These are phyloP conservation scores for Glycine tomentella DNA, from an alignment of 306 rosid species.

Conservation along the genomic window DNA sequence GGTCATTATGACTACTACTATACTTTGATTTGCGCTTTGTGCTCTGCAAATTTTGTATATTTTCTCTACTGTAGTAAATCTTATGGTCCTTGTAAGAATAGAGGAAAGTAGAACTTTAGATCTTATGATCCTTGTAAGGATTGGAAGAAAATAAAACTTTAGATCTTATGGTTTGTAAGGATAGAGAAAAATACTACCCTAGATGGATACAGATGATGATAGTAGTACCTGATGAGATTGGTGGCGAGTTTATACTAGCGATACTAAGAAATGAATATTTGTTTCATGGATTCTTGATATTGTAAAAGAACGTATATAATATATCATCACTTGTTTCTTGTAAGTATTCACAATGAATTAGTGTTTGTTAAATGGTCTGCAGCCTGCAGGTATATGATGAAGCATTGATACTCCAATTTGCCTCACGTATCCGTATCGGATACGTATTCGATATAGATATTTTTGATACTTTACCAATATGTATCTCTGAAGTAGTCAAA, in stretches of 20 bases:
- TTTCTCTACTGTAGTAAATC: slow-evolving; percentile 47
- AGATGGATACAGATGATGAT: background rate
- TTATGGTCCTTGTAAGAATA: slow-evolving; percentile 43
- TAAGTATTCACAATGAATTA: background rate
- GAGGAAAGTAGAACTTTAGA: slow-evolving; percentile 25
- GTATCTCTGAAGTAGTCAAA: too few relatives aligned
- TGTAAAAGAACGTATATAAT: background rate
- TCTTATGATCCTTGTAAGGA: background rate
- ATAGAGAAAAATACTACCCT: background rate
- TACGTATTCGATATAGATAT: too few relatives aligned
- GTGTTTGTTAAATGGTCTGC: background rate
- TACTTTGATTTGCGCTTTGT: slow-evolving; percentile 33
- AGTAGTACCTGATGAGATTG: background rate
- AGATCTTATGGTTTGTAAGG: too few relatives aligned
- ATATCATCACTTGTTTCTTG: too few relatives aligned
- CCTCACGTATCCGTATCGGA: too few relatives aligned
- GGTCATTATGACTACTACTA: slow-evolving; percentile 49
- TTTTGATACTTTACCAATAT: too few relatives aligned
- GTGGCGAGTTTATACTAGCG: background rate
- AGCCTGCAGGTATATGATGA: too few relatives aligned
- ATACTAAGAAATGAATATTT: background rate
- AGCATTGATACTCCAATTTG: too few relatives aligned
- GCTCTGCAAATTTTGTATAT: slow-evolving; percentile 34
- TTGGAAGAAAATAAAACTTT: background rate
- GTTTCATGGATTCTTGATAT: background rate